Conservation (phyloP, 805 yeast genomes). For the Pichia sporocuriosa region DNA sequence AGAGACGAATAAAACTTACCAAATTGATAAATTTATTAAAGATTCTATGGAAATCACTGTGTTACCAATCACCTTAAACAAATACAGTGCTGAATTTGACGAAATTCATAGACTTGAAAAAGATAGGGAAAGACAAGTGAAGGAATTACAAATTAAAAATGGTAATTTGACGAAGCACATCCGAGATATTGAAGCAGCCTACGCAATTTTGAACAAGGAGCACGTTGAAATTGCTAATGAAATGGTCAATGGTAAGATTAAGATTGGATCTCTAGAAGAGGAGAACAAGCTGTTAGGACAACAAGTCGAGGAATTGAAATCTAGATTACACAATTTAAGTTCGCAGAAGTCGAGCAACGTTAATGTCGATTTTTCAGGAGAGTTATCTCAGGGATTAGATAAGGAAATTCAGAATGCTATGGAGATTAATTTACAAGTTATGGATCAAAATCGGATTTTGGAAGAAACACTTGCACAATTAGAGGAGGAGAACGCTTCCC, state of each 20-base stretch:
- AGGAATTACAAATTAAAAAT: conserved; percentile 52
- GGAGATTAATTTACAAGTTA: conserved; percentile 58
- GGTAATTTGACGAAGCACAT: conserved; percentile 69
- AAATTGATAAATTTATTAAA: conserved; percentile 64
- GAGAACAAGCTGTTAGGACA: conserved; percentile 58
- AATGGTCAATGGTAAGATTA: conserved; percentile 73
- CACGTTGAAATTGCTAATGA: conserved; percentile 84
- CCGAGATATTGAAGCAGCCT: conserved; percentile 62
- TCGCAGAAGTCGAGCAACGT: conserved; percentile 12
- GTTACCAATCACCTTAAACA: conserved; percentile 62
- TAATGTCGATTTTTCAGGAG: conserved; percentile 25
- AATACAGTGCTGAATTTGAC: conserved; percentile 67
- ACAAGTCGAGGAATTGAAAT: conserved; percentile 42
- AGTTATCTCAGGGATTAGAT: conserved; percentile 31
- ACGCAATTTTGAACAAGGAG: conserved; percentile 65
- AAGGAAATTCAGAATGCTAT: conserved; percentile 52
- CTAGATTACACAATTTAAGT: conserved; percentile 32
- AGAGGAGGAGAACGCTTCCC: conserved; percentile 31
- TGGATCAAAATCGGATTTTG: conserved; percentile 50
- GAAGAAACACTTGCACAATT: conserved; percentile 46
- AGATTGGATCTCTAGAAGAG: conserved; percentile 65
- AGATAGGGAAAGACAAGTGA: conserved; percentile 58
- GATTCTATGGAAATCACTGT: conserved; percentile 74
- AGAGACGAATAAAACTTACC: conserved; percentile 35
- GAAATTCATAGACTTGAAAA: conserved; percentile 65